Percentiles rank a stretch among this genome's conserved stretches.
phyloP scores from a whole-genome alignment of 2,329 filamentous ascomycete species.

The Aspergillus fumigatus region DNA sequence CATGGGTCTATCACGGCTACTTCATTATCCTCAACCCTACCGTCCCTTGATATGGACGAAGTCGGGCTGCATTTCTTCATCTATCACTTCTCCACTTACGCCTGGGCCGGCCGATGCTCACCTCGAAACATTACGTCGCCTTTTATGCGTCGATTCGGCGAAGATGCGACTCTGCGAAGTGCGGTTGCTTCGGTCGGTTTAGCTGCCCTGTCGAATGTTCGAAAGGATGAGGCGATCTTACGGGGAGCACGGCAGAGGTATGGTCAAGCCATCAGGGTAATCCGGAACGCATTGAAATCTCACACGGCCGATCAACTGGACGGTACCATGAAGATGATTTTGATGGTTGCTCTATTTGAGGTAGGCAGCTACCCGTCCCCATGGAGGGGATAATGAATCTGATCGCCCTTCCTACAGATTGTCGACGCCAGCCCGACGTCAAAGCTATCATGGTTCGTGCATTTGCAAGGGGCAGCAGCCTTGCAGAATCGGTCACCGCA shows the following conservation, averaged over 20 bases:
- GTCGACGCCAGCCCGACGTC: slow-evolving; percentile 14
- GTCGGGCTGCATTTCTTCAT: slow-evolving; percentile 21
- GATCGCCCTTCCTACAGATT: slow-evolving; percentile 11
- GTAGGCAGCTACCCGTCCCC: slow-evolving; percentile 7
- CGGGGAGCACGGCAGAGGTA: slow-evolving; percentile 19
- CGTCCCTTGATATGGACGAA: slow-evolving; percentile 12
- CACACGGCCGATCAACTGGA: background rate
- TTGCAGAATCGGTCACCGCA: slow-evolving; percentile 11
- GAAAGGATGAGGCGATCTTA: slow-evolving; percentile 12
- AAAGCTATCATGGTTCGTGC: slow-evolving; percentile 15
- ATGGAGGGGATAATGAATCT: background rate
- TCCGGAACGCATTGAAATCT: slow-evolving; percentile 6
- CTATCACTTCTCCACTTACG: slow-evolving; percentile 15
- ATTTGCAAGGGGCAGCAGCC: slow-evolving; percentile 19
- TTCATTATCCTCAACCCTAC: background rate
- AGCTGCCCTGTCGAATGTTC: slow-evolving; percentile 22
- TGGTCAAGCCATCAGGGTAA: slow-evolving; percentile 13
- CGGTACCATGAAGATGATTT: slow-evolving; percentile 12
- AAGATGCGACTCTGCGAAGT: slow-evolving; percentile 14
- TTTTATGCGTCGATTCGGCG: slow-evolving; percentile 5
- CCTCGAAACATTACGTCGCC: background rate
- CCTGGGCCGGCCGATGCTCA: slow-evolving; percentile 1
- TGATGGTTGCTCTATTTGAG: slow-evolving; percentile 21
- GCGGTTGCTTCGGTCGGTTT: slow-evolving; percentile 21
- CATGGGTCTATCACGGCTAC: background rate